A percentile compares a stretch with the other conserved stretches of the same genome.
Conservation (phyloP, 2,329 filamentous ascomycete genomes). For the Trichoderma sp. region DNA sequence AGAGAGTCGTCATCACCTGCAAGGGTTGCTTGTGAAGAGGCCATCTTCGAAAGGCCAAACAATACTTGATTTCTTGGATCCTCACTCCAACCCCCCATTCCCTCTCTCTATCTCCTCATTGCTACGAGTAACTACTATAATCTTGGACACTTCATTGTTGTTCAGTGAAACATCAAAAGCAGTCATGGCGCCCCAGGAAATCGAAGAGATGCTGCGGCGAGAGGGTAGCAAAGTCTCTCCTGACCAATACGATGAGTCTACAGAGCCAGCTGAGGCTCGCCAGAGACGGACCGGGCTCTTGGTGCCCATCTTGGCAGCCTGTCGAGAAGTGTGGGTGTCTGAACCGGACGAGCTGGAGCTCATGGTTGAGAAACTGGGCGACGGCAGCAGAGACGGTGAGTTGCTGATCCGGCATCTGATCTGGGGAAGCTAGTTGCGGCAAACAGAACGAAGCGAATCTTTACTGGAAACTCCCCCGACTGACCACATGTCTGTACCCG, state of each 20-base stretch:
- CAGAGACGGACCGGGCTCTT: conserved; percentile 40
- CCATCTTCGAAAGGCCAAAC: neutral
- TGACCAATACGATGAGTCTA: conserved; percentile 36
- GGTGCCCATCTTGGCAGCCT: conserved; percentile 43
- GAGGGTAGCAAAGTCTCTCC: conserved; percentile 38
- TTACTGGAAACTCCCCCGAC: conserved; percentile 3
- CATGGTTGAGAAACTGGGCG: conserved; percentile 55
- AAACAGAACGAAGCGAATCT: no score
- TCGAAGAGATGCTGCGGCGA: conserved; percentile 43
- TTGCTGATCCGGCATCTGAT: conserved; percentile 18
- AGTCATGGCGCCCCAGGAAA: conserved; percentile 41
- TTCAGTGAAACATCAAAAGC: neutral
- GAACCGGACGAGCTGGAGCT: conserved; percentile 47
- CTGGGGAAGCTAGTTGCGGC: neutral
- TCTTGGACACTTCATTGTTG: neutral
- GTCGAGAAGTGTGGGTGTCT: conserved; percentile 47
- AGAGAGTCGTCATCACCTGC: conserved; percentile 19
- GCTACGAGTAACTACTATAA: neutral
- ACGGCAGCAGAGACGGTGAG: conserved; percentile 60
- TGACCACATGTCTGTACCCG: neutral
- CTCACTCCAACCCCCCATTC: neutral
- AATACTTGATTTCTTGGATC: neutral
- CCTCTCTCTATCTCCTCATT: neutral
- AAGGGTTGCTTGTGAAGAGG: conserved; percentile 13
- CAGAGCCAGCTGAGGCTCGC: conserved; percentile 33